These are phyloP conservation scores for Fusarium sp. DNA, from an alignment of 2,329 filamentous ascomycete species.

Conservation along the genomic window DNA sequence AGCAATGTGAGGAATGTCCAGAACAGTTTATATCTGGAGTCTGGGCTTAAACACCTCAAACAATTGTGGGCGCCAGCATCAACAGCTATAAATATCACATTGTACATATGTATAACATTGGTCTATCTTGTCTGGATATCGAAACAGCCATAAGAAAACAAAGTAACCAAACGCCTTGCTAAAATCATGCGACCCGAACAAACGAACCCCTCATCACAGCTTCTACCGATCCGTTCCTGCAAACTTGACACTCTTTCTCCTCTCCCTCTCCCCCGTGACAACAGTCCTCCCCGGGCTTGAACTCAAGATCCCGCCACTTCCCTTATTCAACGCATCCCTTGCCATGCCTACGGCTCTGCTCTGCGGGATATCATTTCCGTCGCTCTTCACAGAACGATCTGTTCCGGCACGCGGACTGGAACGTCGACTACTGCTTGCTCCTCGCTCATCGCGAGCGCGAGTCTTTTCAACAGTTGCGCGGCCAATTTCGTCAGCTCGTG, in stretches of 20 bases:
- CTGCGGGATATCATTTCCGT: constrained; percentile 67
- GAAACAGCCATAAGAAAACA: background rate
- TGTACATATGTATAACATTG: background rate
- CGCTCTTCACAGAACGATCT: constrained; percentile 55
- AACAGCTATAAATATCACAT: background rate
- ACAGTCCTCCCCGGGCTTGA: constrained; percentile 61
- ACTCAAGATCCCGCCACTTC: constrained; percentile 58
- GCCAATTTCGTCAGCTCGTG: constrained; percentile 65
- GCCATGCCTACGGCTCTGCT: constrained; percentile 72
- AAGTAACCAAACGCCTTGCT: constrained; percentile 18
- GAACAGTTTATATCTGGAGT: too few species aligned
- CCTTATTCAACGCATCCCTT: constrained; percentile 62
- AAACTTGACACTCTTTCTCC: constrained; percentile 75
- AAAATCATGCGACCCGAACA: background rate
- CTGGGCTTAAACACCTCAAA: too few species aligned
- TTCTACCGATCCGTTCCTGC: constrained; percentile 55
- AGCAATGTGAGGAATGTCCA: too few species aligned
- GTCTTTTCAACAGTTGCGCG: constrained; percentile 60
- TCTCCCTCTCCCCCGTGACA: constrained; percentile 61
- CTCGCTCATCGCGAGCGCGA: constrained; percentile 46
- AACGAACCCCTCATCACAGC: background rate
- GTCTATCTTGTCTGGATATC: background rate
- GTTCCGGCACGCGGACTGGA: constrained; percentile 47
- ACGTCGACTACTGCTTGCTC: constrained; percentile 45
- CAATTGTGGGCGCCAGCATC: too few species aligned